phyloP scores from a whole-genome alignment of 306 rosid genomes.

The Cajanus cajan region DNA sequence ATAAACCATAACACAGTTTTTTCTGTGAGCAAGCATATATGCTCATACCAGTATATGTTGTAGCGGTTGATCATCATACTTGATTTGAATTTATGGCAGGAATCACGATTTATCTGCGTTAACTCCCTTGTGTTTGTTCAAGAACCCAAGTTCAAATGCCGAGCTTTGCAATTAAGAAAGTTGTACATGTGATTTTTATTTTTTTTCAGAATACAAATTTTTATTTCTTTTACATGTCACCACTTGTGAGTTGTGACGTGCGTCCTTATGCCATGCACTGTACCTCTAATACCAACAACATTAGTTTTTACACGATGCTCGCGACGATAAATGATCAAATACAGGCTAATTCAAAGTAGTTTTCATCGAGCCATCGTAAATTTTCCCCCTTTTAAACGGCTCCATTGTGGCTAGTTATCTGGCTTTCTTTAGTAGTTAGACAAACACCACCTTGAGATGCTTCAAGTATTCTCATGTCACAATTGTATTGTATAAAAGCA shows the following conservation, averaged over 20 bases:
- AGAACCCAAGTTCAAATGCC: conserved; percentile 40
- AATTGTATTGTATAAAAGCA: neutral
- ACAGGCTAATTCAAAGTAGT: neutral
- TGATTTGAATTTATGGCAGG: conserved; percentile 45
- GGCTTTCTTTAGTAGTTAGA: neutral
- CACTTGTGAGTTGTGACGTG: neutral
- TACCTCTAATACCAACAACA: neutral
- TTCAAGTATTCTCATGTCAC: neutral
- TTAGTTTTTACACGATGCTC: neutral
- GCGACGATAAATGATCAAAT: neutral
- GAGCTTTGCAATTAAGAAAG: neutral
- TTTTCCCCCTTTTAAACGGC: neutral
- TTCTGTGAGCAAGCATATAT: neutral
- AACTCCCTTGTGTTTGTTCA: conserved; percentile 75
- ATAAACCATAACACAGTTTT: neutral
- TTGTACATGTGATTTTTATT: neutral
- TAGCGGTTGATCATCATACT: conserved; percentile 7
- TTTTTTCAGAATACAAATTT: neutral
- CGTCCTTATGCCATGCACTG: neutral
- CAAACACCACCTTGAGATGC: conserved; percentile 1
- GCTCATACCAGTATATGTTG: neutral
- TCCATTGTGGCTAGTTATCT: neutral
- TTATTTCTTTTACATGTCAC: neutral
- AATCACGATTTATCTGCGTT: conserved; percentile 56
- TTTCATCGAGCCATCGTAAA: neutral